phyloP scores from a whole-genome alignment of 2,329 filamentous ascomycete species.

The Phaeosphaeria sp. region DNA sequence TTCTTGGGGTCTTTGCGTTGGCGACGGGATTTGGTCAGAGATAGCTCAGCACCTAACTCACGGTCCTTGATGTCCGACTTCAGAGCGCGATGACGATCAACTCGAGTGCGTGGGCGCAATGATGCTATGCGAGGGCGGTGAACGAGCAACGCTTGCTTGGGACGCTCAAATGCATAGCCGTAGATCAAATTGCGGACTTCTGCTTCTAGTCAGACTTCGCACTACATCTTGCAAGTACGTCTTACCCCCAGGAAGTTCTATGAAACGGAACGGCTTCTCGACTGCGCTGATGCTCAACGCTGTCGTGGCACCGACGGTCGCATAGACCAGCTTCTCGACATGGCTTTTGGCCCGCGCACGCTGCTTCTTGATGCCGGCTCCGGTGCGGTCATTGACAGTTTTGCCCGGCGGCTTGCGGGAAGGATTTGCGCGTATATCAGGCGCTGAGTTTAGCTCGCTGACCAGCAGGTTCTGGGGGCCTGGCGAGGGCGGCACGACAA shows the following conservation, averaged over 20 bases:
- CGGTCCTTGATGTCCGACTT: slow-evolving; percentile 20
- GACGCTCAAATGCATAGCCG: slow-evolving; percentile 8
- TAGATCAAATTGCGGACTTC: slow-evolving; percentile 41
- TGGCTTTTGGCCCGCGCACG: neutral
- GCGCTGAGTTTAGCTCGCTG: neutral
- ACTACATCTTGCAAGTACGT: neutral
- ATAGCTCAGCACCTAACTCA: slow-evolving; percentile 15
- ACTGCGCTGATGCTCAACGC: neutral
- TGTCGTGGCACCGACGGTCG: neutral
- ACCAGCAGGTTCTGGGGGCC: neutral
- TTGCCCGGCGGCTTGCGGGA: neutral
- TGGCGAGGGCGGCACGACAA: slow-evolving; percentile 15
- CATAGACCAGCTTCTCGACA: neutral
- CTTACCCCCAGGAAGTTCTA: slow-evolving; percentile 33
- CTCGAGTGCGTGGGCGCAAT: slow-evolving; percentile 30
- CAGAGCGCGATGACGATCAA: slow-evolving; percentile 22
- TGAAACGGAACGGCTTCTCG: slow-evolving; percentile 17
- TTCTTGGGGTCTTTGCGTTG: slow-evolving; percentile 7
- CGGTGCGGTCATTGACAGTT: slow-evolving; percentile 5
- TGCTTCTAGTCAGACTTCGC: slow-evolving; percentile 14
- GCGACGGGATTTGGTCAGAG: neutral
- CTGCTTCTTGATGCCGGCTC: slow-evolving; percentile 16
- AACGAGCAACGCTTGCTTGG: slow-evolving; percentile 30
- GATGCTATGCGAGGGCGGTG: slow-evolving; percentile 32
- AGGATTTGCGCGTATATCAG: neutral